Evolutionary conservation across 306 rosid species (phyloP), one percentile per base, ranked within the genome.

Genomic region (Prunus padus): DNA sequence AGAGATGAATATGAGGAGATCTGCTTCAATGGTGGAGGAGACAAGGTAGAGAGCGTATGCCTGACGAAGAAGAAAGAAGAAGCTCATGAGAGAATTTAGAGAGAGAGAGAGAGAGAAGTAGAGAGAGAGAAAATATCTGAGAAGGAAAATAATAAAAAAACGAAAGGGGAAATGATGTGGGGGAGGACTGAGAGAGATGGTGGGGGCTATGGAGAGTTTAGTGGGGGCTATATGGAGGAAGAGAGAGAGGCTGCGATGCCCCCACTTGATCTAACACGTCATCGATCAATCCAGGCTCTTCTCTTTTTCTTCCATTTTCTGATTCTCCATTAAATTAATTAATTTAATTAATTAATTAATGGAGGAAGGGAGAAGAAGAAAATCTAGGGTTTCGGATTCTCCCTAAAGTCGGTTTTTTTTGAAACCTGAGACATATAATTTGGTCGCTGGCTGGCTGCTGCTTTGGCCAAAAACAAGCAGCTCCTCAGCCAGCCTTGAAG

Each of bases 211-310:
- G 60, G 11, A 45, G 26, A 37, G 42, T 37, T 37, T 11, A 47
- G 78, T n/a, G 46, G 82, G 82, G 74, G 74, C 47, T 8, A 5
- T 8, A 5, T n/a, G 61, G 30, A 45, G n/a, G 42, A 37, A 37
- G 42, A 37, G 42, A 37, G 42, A 37, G 42, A 37, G 40, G 33
- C 68, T 33, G 49, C 2, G 60, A 14, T 61, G 76, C 74, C 80
- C 79, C 72, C 73, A 82, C 77, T 85, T 76, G 71, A 77, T 77
- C 56, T 51, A 64, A 66, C 79, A 75, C 77, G 76, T 68, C 19
- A 45, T 46, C 42, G 4, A 63, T 37, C 42, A 26, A 37, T 26
- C 42, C 42, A 67, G 37, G 65, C 20, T 37, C 46, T 22, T 25
- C 19, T n/a, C 20, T 23, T 7, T 54, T 3, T 22, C 4, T 5